phyloP scores from a whole-genome alignment of 305 asterid species.

The Ajuga reptans region DNA sequence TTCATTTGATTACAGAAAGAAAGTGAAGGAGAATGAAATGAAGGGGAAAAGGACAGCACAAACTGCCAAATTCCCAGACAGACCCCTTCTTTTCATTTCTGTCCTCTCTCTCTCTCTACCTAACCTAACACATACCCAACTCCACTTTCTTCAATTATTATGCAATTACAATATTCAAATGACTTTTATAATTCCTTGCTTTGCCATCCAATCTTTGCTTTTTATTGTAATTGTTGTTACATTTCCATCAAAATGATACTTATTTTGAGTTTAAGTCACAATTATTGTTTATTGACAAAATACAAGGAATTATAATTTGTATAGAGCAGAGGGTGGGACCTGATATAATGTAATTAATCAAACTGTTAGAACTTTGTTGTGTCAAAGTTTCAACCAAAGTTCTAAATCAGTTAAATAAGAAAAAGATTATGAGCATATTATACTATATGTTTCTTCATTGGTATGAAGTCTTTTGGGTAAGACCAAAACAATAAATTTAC shows the following conservation, averaged over 20 bases:
- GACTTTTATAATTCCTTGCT: neutral
- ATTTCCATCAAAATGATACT: conserved; percentile 4
- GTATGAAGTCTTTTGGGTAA: too few relatives aligned
- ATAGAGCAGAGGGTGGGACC: too few relatives aligned
- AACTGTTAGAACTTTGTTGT: too few relatives aligned
- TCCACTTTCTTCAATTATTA: conserved; percentile 16
- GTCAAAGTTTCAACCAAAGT: too few relatives aligned
- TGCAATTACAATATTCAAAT: neutral
- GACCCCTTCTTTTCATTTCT: neutral
- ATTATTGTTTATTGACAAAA: neutral
- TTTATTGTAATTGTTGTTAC: conserved; percentile 9
- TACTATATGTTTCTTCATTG: too few relatives aligned
- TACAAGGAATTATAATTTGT: too few relatives aligned
- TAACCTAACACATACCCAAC: neutral
- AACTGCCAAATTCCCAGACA: conserved; percentile 16
- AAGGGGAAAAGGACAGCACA: conserved; percentile 14
- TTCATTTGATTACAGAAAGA: neutral
- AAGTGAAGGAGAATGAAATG: conserved; percentile 2
- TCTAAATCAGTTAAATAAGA: too few relatives aligned
- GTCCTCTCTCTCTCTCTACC: too few relatives aligned
- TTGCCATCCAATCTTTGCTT: conserved; percentile 5
- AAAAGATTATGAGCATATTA: too few relatives aligned
- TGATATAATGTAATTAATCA: too few relatives aligned
- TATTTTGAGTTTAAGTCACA: conserved; percentile 5
- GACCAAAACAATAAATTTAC: too few relatives aligned